These are phyloP conservation scores for Tricholoma flavovirens DNA, from an alignment of 768 basidiomycete species.

Conservation along the genomic window DNA sequence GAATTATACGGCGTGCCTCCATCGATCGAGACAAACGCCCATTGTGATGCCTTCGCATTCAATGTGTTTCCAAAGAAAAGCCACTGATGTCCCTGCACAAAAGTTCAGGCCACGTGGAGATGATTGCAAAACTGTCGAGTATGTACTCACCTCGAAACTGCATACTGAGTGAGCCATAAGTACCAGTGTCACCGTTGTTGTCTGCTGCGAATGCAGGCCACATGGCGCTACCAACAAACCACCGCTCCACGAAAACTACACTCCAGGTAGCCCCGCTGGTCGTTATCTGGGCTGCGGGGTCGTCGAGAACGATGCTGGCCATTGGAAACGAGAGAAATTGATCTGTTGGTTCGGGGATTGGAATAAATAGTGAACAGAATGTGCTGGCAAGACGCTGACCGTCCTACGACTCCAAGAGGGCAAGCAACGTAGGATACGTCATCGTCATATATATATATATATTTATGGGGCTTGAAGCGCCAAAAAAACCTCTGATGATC, in stretches of 20 bases:
- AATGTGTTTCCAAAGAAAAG: slow-evolving; percentile 13
- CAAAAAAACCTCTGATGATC: too few species aligned
- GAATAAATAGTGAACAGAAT: too few species aligned
- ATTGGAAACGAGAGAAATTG: not conserved
- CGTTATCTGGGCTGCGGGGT: not conserved
- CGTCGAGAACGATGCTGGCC: slow-evolving; percentile 4
- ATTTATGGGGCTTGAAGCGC: too few species aligned
- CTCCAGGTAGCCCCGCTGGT: slow-evolving; percentile 3
- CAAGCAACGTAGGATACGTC: too few species aligned
- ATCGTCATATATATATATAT: too few species aligned
- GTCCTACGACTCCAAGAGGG: too few species aligned
- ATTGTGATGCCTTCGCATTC: slow-evolving; percentile 4
- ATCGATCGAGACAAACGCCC: slow-evolving; percentile 17
- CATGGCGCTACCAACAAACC: not conserved
- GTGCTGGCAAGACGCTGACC: too few species aligned
- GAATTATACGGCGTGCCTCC: slow-evolving; percentile 7
- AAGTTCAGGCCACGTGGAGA: not conserved
- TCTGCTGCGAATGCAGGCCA: slow-evolving; percentile 5
- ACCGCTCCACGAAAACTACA: not conserved
- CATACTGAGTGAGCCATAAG: slow-evolving; percentile 4
- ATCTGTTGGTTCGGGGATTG: too few species aligned
- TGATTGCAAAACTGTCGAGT: not conserved
- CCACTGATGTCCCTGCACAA: slow-evolving; percentile 9
- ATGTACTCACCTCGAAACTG: slow-evolving; percentile 7
- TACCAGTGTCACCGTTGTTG: slow-evolving; percentile 3